A percentile compares a stretch with the other conserved stretches of the same genome.
These are phyloP conservation scores for Oryza glaberrima DNA, from an alignment of 176 grass and related monocot species.

Conservation along the genomic window DNA sequence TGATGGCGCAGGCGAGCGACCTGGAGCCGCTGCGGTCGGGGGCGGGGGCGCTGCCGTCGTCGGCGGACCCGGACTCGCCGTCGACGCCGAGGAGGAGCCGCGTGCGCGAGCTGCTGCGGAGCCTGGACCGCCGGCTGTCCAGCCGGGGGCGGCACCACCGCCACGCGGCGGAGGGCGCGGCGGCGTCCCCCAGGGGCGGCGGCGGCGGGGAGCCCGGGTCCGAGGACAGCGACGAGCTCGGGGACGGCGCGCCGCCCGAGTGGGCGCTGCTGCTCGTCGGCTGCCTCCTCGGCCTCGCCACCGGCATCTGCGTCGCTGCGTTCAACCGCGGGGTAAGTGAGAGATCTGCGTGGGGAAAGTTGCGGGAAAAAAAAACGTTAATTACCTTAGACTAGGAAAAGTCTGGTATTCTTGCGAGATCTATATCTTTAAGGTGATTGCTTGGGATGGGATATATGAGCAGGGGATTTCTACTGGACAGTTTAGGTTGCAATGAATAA, in stretches of 20 bases:
- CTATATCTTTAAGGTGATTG: slow-evolving; percentile 17
- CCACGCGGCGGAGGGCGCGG: slow-evolving; percentile 3
- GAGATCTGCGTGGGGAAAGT: slow-evolving; percentile 7
- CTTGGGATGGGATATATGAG: background rate
- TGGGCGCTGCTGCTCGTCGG: slow-evolving; percentile 95
- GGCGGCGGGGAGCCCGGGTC: slow-evolving; percentile 15
- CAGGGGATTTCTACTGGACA: background rate
- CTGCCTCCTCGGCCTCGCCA: slow-evolving; percentile 92
- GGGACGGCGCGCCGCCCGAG: slow-evolving; percentile 92
- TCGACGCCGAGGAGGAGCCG: slow-evolving; percentile 44
- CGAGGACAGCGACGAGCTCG: slow-evolving; percentile 71
- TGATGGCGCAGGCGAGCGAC: slow-evolving; percentile 67
- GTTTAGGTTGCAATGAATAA: background rate
- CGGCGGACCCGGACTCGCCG: slow-evolving; percentile 46
- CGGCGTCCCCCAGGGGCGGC: background rate
- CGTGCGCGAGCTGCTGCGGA: slow-evolving; percentile 49
- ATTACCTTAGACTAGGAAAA: background rate
- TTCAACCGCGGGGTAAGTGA: slow-evolving; percentile 93
- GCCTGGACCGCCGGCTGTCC: slow-evolving; percentile 61
- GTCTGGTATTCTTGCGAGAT: background rate
- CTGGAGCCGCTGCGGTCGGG: slow-evolving; percentile 52
- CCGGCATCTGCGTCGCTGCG: slow-evolving; percentile 83
- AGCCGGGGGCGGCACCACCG: slow-evolving; percentile 33
- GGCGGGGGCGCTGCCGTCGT: slow-evolving; percentile 45
- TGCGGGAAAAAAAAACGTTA: background rate